Base-by-base conservation (phyloP, 768 basidiomycete genomes). In the Coprinopsis cinerea region DNA sequence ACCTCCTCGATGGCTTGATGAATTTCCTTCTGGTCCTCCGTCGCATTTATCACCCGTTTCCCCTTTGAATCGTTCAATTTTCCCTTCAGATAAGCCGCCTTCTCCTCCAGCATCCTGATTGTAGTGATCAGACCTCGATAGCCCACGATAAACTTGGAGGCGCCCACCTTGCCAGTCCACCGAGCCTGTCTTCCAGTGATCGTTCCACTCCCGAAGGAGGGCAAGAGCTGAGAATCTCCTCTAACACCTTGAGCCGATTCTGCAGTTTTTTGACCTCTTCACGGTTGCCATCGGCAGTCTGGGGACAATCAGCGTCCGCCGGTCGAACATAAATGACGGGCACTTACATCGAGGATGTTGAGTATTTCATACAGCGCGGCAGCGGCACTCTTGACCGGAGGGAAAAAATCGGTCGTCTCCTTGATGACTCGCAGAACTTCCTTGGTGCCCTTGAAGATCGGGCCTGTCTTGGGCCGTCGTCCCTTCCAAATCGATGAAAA, bases 181-280 rank as follows among this genome's bases (percentile, higher is more conserved):
- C 43, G 24, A 44, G 26, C 22, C 43, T n/a, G n/a, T n/a, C n/a
- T n/a, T n/a, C n/a, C n/a, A n/a, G n/a, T n/a, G 43, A 10, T 24
- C 26, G 5, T 44, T 28, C 22, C 24, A 9, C 14, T 28, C 26
- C 25, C n/a, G 25, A 14, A 25, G 7, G 23, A n/a, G 43, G 43
- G 25, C 43, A 28, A 27, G 43, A 44, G 2, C 5, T 18, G 23
- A 44, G 24, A 10, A 28, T 28, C 9, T 44, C 2, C n/a, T 20
- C 20, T 25, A 44, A 15, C 2, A 44, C 15, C 6, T 44, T 25
- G 2, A 44, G 22, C 26, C 43, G 24, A n/a, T 24, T 15, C 14
- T 25, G 43, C 3, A 44, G 43, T 17, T 9, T 18, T 13, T 77
- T 75, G 46, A 77, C 64, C 44, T 77, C 72, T 28, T 70, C 2